Conservation (phyloP, 495 filamentous ascomycete species). For the Trichoderma erinaceum region DNA sequence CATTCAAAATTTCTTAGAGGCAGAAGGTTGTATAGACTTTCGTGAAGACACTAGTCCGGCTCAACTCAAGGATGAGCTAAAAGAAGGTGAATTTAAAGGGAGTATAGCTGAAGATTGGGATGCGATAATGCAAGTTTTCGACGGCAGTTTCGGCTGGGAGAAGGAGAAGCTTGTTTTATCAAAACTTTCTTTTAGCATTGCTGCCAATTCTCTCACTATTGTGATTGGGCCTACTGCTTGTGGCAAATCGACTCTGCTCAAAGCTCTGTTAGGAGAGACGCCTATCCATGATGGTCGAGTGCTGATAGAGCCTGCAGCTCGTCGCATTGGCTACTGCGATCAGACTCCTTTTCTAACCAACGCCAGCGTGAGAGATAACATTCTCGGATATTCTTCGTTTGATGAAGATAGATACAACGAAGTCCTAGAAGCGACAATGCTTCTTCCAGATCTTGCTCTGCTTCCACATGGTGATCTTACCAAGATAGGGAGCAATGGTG, state of each 20-base stretch:
- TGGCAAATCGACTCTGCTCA: conserved; percentile 56
- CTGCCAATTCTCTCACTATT: conserved; percentile 31
- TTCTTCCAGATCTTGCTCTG: conserved; percentile 48
- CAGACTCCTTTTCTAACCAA: conserved; percentile 51
- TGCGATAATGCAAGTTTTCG: not conserved
- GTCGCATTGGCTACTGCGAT: conserved; percentile 31
- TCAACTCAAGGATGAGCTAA: not conserved
- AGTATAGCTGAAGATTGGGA: not conserved
- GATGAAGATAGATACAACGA: conserved; percentile 54
- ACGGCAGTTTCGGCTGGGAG: not conserved
- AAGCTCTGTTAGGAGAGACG: conserved; percentile 52
- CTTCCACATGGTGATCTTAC: conserved; percentile 54
- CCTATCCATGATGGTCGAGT: conserved; percentile 27
- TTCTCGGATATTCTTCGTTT: conserved; percentile 45
- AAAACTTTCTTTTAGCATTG: not conserved
- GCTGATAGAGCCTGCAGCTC: conserved; percentile 20
- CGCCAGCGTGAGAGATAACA: conserved; percentile 51
- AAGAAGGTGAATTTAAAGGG: not conserved
- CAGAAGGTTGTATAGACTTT: not conserved
- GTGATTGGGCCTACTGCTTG: conserved; percentile 55
- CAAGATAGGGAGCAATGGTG: conserved; percentile 54
- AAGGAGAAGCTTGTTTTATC: not conserved
- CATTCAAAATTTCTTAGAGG: conserved; percentile 40
- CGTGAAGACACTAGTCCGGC: not conserved
- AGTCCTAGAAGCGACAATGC: conserved; percentile 54